Evolutionary conservation across 441 rosid genomes (phyloP), one percentile per base, ranked within the genome.

Genomic region (Aleurites moluccanus): DNA sequence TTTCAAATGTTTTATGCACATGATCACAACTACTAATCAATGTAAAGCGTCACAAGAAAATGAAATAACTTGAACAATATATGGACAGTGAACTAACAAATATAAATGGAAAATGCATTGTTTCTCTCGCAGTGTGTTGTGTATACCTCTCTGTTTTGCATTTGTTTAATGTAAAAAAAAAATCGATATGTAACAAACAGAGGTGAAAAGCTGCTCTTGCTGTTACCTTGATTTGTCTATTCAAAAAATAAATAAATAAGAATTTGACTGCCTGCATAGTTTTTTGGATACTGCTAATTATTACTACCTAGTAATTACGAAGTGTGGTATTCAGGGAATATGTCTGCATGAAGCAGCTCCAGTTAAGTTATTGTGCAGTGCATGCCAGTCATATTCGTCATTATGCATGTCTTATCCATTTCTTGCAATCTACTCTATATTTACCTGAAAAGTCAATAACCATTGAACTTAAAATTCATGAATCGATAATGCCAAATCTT

Each of bases 151-250:
- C 56, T 52, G 21, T 52, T 52, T 9, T 52, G 5, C 21, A 52
- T 52, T 52, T 52, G 56, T 18, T 52, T 52, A 52, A 52, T 18
- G 6, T 18, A 0, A 52, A 15, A 52, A 50, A 6, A 4, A 14
- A 52, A 52, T 18, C 21, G 4, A 45, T 14, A 18, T 52, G 21
- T 16, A 92, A 73, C 86, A 79, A 82, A 83, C 97, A n/a, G n/a
- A 81, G 97, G 99, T 89, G 53, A 71, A 78, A 79, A 66, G 61
- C 70, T 73, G 53, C 72, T 60, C 50, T 60, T 42, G 60, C n/a
- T 21, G 35, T 45, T 72, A 10, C 14, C 60, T 70, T 53, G 16
- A 35, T 59, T 60, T 35, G 38, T 69, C 7, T 42, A 1, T 60
- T 60, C 23, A 52, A 5, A 15, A 16, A 50, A 18, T 25, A 59